Evolutionary conservation across 441 rosid species (phyloP).

Genomic region (Metrosideros polymorpha): DNA sequence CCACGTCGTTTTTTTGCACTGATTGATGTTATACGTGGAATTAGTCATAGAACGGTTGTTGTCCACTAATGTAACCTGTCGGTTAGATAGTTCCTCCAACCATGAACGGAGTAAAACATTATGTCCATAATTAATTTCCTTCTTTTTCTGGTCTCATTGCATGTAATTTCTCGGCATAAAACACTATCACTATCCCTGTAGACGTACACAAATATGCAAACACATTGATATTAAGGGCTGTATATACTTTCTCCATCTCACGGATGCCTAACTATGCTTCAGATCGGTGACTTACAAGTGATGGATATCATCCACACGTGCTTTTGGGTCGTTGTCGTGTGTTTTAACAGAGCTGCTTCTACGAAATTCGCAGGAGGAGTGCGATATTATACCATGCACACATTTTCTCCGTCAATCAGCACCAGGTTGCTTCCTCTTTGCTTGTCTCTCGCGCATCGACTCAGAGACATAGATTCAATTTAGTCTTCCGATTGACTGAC

Average conservation of each 20-base stretch:
- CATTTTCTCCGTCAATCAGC: background rate
- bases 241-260: background rate
- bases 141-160: too few relatives aligned
- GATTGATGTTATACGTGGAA: too few relatives aligned
- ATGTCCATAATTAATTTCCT: too few relatives aligned
- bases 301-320: background rate
- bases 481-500: background rate
- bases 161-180: too few relatives aligned
- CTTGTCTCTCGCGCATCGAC: background rate
- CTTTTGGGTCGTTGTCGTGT: background rate
- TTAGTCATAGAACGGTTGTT: too few relatives aligned
- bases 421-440: background rate
- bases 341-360: background rate
- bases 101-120: too few relatives aligned
- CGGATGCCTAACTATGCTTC: background rate
- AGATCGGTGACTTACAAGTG: background rate
- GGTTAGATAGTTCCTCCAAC: too few relatives aligned
- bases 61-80: too few relatives aligned
- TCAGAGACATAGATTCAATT: background rate
- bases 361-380: background rate
- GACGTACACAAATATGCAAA: background rate
- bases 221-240: background rate
- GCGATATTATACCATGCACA: background rate
- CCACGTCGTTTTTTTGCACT: too few relatives aligned
- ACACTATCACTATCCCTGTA: background rate